phyloP scores from a whole-genome alignment of 202 grass and related monocot genomes.

The Carex arenaria region DNA sequence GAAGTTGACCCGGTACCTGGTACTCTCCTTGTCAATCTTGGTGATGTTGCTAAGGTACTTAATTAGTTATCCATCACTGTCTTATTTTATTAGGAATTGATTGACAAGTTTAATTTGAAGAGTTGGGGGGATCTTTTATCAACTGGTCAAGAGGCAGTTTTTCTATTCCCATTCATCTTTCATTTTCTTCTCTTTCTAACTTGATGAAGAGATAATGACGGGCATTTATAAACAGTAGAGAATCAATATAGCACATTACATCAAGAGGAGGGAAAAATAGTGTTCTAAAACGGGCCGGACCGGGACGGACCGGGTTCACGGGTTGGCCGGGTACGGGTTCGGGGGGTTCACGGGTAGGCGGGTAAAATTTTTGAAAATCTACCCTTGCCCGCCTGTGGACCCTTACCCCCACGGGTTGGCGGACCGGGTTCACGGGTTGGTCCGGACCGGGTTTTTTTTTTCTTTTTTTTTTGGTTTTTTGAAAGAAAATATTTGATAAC shows the following conservation, averaged over 20 bases:
- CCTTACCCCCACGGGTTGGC: too few species aligned
- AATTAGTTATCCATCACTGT: neutral
- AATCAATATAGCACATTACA: neutral
- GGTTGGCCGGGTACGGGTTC: too few species aligned
- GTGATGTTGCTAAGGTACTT: slow-evolving; percentile 66
- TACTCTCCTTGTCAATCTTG: slow-evolving; percentile 66
- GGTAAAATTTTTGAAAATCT: too few species aligned
- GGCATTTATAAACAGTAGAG: neutral
- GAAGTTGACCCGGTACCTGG: slow-evolving; percentile 51
- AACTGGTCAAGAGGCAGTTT: neutral
- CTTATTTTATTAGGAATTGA: neutral
- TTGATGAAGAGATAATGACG: neutral
- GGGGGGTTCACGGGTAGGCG: too few species aligned
- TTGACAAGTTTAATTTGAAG: neutral
- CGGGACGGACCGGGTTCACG: too few species aligned
- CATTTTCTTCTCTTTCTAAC: neutral
- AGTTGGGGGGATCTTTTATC: neutral
- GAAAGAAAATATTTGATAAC: too few species aligned
- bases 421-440: too few species aligned
- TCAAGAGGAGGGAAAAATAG: neutral
- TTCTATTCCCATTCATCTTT: neutral
- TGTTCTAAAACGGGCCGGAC: too few species aligned
- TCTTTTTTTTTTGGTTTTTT: too few species aligned
- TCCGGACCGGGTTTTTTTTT: too few species aligned
- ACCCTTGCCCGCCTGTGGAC: too few species aligned